phyloP scores from a whole-genome alignment of 2,329 filamentous ascomycete species.

The Cadophora luteo-olivacea region DNA sequence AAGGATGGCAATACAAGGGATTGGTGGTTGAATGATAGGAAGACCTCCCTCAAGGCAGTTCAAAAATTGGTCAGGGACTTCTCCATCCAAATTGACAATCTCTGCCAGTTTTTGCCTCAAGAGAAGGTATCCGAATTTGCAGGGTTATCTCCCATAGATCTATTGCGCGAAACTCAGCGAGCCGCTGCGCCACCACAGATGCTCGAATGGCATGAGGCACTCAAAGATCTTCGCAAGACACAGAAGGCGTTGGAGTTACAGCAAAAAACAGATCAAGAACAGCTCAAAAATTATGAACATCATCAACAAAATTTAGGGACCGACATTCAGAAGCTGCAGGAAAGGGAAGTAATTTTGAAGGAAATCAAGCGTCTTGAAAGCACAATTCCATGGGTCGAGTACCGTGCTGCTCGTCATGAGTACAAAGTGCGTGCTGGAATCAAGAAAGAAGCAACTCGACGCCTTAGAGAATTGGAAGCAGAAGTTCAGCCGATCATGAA shows the following conservation, averaged over 20 bases:
- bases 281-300: slow-evolving; percentile 70
- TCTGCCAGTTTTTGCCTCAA: slow-evolving; percentile 96
- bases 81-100: slow-evolving; percentile 94
- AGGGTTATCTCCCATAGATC: slow-evolving; percentile 77
- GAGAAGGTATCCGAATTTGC: slow-evolving; percentile 96
- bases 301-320: slow-evolving; percentile 76
- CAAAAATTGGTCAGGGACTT: slow-evolving; percentile 71
- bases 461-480: slow-evolving; percentile 65
- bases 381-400: slow-evolving; percentile 70
- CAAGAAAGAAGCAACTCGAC: slow-evolving; percentile 59
- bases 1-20: slow-evolving; percentile 81
- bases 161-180: slow-evolving; percentile 84
- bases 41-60: slow-evolving; percentile 67
- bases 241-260: slow-evolving; percentile 69
- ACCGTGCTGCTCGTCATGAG: slow-evolving; percentile 59
- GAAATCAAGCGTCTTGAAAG: slow-evolving; percentile 70
- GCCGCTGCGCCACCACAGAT: slow-evolving; percentile 86
- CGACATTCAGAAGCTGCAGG: slow-evolving; percentile 82
- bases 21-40: slow-evolving; percentile 78
- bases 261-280: slow-evolving; percentile 64
- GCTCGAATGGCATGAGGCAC: slow-evolving; percentile 75
- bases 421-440: slow-evolving; percentile 60
- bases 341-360: slow-evolving; percentile 72
- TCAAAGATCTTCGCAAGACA: slow-evolving; percentile 73
- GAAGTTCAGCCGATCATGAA: slow-evolving; percentile 71